phyloP scores from a whole-genome alignment of 345 rosid species.

The Populus euphratica region DNA sequence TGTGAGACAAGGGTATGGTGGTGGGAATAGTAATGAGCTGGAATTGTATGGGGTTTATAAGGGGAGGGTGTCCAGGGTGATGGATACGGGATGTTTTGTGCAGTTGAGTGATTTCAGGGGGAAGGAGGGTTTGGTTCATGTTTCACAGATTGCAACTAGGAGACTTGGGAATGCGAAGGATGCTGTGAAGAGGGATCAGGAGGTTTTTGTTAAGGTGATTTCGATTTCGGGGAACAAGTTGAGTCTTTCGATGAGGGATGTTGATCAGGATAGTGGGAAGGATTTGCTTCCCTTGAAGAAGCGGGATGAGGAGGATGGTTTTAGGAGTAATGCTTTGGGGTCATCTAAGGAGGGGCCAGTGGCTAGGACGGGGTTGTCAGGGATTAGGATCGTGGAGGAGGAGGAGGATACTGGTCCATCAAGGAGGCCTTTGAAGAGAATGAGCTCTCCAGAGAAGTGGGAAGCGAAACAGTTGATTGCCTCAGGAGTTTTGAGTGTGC shows the following conservation, averaged over 20 bases:
- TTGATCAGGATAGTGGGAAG: constrained; percentile 75
- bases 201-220: constrained; percentile 76
- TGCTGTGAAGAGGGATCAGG: constrained; percentile 69
- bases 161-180: constrained; percentile 56
- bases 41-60: constrained; percentile 72
- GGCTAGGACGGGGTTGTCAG: constrained; percentile 67
- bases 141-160: constrained; percentile 73
- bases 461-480: constrained; percentile 90
- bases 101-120: constrained; percentile 70
- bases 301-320: constrained; percentile 47
- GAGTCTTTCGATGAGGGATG: constrained; percentile 80
- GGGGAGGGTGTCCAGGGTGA: constrained; percentile 77
- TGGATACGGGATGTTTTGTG: constrained; percentile 84
- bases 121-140: constrained; percentile 89
- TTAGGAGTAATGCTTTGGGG: constrained; percentile 49
- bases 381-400: constrained; percentile 67
- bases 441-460: constrained; percentile 87
- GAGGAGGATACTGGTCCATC: constrained; percentile 45
- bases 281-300: constrained; percentile 76
- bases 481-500: constrained; percentile 61
- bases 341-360: constrained; percentile 52
- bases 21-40: constrained; percentile 39
- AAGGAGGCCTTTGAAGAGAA: constrained; percentile 70
- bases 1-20: constrained; percentile 7
- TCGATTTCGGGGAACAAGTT: constrained; percentile 54